phyloP scores from a whole-genome alignment of 495 filamentous ascomycete genomes.

The Hyphodiscus hymeniophilus region DNA sequence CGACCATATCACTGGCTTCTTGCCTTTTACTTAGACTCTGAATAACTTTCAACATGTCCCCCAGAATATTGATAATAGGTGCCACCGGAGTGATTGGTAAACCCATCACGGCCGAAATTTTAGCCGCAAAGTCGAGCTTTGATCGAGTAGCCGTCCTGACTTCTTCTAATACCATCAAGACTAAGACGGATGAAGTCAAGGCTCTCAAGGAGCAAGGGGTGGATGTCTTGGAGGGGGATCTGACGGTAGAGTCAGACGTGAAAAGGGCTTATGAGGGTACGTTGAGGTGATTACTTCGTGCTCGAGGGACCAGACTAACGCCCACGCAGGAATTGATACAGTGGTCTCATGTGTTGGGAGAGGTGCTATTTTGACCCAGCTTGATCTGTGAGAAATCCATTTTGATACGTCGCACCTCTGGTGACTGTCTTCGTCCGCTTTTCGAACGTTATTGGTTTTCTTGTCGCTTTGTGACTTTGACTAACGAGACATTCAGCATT shows the following conservation, averaged over 20 bases:
- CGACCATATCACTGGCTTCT: too few relatives aligned
- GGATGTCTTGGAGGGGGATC: conserved; percentile 51
- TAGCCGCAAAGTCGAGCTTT: conserved; percentile 45
- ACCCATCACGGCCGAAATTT: conserved; percentile 52
- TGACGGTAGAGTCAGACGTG: conserved; percentile 44
- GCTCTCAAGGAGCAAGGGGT: conserved; percentile 40
- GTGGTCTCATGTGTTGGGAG: conserved; percentile 1
- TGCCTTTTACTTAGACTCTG: too few relatives aligned
- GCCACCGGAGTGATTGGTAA: conserved; percentile 61
- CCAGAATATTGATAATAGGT: conserved; percentile 53
- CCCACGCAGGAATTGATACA: not conserved
- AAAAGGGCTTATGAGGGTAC: conserved; percentile 15
- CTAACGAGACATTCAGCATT: conserved; percentile 24
- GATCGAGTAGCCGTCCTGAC: conserved; percentile 56
- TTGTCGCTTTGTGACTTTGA: not conserved
- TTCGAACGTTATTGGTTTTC: too few relatives aligned
- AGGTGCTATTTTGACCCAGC: not conserved
- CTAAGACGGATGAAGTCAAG: conserved; percentile 40
- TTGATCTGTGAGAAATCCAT: not conserved
- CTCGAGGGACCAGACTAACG: not conserved
- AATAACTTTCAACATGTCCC: not conserved
- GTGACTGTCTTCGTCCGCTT: too few relatives aligned
- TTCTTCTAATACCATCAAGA: conserved; percentile 39
- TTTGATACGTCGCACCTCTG: not conserved
- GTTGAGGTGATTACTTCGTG: conserved; percentile 14